Evolutionary conservation across 208 protist species (phyloP), one percentile per base, ranked within the genome.

Genomic region (Herpetomonas tarakana): DNA sequence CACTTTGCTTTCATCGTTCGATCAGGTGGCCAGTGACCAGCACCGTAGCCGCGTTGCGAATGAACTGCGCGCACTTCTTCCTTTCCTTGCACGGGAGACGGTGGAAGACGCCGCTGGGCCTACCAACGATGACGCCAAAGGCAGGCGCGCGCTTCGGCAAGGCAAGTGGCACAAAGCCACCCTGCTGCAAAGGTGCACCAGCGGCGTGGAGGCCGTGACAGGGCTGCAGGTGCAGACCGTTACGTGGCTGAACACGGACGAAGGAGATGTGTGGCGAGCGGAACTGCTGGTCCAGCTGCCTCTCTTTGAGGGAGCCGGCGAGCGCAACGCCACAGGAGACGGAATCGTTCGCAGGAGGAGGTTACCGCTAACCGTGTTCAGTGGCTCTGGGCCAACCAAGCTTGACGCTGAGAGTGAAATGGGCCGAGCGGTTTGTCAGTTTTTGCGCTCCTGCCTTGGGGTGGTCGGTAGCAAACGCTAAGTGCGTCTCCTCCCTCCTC

Each of bases 281-380:
- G 50, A 55, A 30, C 12, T 38, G 25, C 12, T 55, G 28, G 14
- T 55, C 4, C 29, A 38, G 11, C 22, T 55, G 25, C 50, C 50
- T 19, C 12, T 19, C 9, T 30, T 49, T 4, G 4, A 6, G 44
- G 16, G 16, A 12, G 44, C 44, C 11, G 6, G 3, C 4, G 44
- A 49, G 19, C 16, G 44, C 16, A 49, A 49, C 4, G 11, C 16
- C 44, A 12, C 4, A 22, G 19, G 4, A 4, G 19, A 49, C 19
- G 16, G n/a, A n/a, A n/a, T n/a, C n/a, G n/a, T n/a, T n/a, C n/a
- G n/a, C n/a, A n/a, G 16, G 44, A 7, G 4, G 19, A 4, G 44
- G 16, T 22, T 49, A 22, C 44, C 44, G 6, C 6, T 49, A 18
- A 22, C 19, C 16, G 19, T 49, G 9, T 49, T 12, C 19, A 4